phyloP scores from a whole-genome alignment of 139 green algal genomes.

The Ettlia oleoabundans region DNA sequence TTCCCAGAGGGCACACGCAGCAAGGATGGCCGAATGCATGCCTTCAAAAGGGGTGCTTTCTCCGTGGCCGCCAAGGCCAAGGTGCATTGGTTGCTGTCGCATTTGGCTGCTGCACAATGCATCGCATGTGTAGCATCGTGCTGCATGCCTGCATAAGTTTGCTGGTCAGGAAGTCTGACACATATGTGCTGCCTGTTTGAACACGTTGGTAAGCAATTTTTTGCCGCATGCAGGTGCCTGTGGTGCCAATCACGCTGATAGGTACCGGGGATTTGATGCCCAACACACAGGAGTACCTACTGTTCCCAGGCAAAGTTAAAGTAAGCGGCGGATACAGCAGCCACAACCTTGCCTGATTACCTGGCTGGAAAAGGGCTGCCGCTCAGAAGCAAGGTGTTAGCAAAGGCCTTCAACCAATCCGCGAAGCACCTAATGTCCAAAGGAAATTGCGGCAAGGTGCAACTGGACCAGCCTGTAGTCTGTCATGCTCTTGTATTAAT shows the following conservation, averaged over 20 bases:
- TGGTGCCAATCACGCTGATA: slow-evolving; percentile 92
- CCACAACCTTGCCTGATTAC: too few relatives aligned
- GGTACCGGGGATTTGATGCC: slow-evolving; percentile 92
- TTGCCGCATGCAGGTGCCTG: slow-evolving; percentile 53
- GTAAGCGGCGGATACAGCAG: slow-evolving; percentile 8
- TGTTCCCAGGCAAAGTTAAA: slow-evolving; percentile 71
- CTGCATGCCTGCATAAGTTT: background rate
- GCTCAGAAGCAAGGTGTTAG: background rate
- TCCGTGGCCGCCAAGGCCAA: slow-evolving; percentile 89
- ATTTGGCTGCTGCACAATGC: background rate
- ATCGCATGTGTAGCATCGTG: background rate
- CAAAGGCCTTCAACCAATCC: slow-evolving; percentile 5
- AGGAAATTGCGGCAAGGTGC: background rate
- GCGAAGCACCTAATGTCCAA: background rate
- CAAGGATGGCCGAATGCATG: slow-evolving; percentile 65
- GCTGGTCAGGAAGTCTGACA: background rate
- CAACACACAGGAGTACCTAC: slow-evolving; percentile 72
- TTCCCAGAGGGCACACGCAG: slow-evolving; percentile 92
- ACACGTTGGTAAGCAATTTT: background rate
- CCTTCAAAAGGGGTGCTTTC: slow-evolving; percentile 97
- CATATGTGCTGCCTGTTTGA: background rate
- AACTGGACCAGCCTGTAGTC: background rate
- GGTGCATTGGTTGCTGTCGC: background rate
- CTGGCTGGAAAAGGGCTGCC: too few relatives aligned
- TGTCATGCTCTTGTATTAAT: background rate